These are phyloP conservation scores for Daucus carota DNA, from an alignment of 129 eudicot genomes.

Conservation along the genomic window DH1_v3.0 NC_030381.2:44793001-44793500, in stretches of 20 bases:
- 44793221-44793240: conserved; percentile 36
- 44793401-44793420: not conserved
- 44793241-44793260: conserved; percentile 1
- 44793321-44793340: not conserved
- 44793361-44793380: not conserved
- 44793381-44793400: not conserved
- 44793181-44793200: conserved; percentile 69
- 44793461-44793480: not conserved
- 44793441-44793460: not conserved
- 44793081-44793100: conserved; percentile 90
- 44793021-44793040: conserved; percentile 98
- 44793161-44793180: conserved; percentile 42
- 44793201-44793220: conserved; percentile 79
- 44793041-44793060: conserved; percentile 98
- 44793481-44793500: not conserved
- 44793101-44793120: conserved; percentile 90
- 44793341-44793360: not conserved
- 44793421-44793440: not conserved
- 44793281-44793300: not conserved
- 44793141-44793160: conserved; percentile 72
- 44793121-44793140: conserved; percentile 90
- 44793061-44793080: conserved; percentile 90
- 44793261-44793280: not conserved
- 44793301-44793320: not conserved
- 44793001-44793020: conserved; percentile 68